These are phyloP conservation scores for Chlorociboria aeruginascens DNA, from an alignment of 495 filamentous ascomycete genomes.

Conservation along the genomic window DNA sequence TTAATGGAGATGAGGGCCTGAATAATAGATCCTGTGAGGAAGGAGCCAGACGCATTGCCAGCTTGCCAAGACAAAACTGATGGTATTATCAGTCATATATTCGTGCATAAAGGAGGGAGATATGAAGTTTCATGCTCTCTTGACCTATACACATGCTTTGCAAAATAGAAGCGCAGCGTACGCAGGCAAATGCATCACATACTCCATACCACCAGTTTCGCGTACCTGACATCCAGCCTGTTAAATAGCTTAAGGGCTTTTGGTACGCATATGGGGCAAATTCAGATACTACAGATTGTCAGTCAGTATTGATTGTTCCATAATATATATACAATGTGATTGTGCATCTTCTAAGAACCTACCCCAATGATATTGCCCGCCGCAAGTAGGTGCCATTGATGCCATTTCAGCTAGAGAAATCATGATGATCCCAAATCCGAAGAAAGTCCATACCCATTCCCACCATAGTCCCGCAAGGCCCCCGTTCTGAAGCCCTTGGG, in stretches of 20 bases:
- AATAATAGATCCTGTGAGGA: constrained; percentile 31
- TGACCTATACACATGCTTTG: too few relatives aligned
- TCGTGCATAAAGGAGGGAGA: too few relatives aligned
- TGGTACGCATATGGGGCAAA: constrained; percentile 30
- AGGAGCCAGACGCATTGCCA: constrained; percentile 25
- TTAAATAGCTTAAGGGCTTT: constrained; percentile 33
- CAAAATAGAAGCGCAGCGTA: too few relatives aligned
- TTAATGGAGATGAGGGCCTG: constrained; percentile 30
- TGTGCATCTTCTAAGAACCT: not conserved
- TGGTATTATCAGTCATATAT: too few relatives aligned
- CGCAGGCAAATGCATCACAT: too few relatives aligned
- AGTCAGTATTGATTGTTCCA: not conserved
- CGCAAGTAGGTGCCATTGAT: constrained; percentile 28
- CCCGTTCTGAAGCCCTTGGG: constrained; percentile 22
- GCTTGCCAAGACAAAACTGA: constrained; percentile 28
- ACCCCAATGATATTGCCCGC: constrained; percentile 38
- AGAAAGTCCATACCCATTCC: constrained; percentile 23
- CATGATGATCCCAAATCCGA: constrained; percentile 24
- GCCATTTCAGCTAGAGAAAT: constrained; percentile 25
- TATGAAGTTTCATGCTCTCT: too few relatives aligned
- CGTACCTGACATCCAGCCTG: constrained; percentile 14
- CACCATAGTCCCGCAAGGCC: constrained; percentile 25
- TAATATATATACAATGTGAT: not conserved
- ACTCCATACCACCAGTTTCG: too few relatives aligned
- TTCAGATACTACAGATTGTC: constrained; percentile 21